These are phyloP conservation scores for Trichoderma endophyticum DNA, from an alignment of 2,329 filamentous ascomycete species.

Conservation along the genomic window DNA sequence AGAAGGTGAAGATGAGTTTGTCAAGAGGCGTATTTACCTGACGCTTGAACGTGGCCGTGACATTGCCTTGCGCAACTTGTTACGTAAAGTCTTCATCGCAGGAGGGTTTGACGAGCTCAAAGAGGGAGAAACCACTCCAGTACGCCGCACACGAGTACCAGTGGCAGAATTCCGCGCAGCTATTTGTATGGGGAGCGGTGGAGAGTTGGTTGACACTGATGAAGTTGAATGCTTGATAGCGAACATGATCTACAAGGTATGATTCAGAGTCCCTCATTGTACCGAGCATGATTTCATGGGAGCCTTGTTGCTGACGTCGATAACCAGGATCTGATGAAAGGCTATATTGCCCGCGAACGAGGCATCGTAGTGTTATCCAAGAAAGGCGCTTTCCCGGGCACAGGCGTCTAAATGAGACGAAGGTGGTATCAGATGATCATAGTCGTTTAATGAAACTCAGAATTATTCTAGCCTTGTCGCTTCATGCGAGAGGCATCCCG, in stretches of 20 bases:
- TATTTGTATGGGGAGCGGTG: conserved; percentile 67
- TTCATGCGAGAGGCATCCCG: neutral
- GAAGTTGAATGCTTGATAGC: conserved; percentile 94
- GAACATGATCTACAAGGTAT: conserved; percentile 97
- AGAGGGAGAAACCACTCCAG: conserved; percentile 58
- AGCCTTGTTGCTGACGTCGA: conserved; percentile 31
- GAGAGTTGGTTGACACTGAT: conserved; percentile 71
- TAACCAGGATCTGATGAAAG: conserved; percentile 84
- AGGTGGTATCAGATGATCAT: neutral
- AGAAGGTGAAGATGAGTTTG: conserved; percentile 85
- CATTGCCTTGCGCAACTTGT: conserved; percentile 84
- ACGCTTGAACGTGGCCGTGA: conserved; percentile 90
- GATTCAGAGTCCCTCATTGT: conserved; percentile 18
- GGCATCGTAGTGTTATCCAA: conserved; percentile 92
- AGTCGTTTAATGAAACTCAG: neutral
- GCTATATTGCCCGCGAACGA: conserved; percentile 90
- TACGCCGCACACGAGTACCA: conserved; percentile 73
- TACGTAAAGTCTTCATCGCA: conserved; percentile 84
- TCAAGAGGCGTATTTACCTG: conserved; percentile 88
- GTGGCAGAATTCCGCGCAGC: conserved; percentile 83
- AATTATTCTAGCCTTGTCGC: neutral
- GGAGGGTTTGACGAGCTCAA: conserved; percentile 79
- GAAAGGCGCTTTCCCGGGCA: conserved; percentile 88
- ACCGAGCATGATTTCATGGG: neutral
- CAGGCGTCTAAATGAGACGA: conserved; percentile 54